Conservation (phyloP, 805 yeast species). For the Henningerozyma blattae region DNA sequence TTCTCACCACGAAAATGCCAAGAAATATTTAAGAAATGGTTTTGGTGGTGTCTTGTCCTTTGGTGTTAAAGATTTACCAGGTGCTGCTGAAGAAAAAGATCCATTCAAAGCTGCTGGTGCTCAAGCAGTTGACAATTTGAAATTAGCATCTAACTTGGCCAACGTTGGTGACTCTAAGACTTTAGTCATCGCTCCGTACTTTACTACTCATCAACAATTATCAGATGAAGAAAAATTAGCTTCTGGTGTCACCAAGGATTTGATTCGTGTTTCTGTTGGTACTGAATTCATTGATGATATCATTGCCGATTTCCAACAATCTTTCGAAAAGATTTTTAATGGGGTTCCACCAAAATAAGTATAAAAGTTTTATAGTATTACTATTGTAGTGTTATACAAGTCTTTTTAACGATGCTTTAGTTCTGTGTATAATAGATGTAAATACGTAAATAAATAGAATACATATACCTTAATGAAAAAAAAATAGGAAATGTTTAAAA, state of each 20-base stretch:
- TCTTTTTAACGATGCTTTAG: not conserved
- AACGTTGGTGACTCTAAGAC: conserved; percentile 97
- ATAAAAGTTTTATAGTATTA: no score
- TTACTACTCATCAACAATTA: conserved; percentile 91
- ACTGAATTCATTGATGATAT: conserved; percentile 87
- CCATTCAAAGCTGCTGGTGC: conserved; percentile 72
- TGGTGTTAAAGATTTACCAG: conserved; percentile 60
- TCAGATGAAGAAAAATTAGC: conserved; percentile 65
- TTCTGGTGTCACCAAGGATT: conserved; percentile 81
- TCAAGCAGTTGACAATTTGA: conserved; percentile 68
- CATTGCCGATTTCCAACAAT: conserved; percentile 77
- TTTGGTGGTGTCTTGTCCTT: conserved; percentile 84
- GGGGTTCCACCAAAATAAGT: conserved; percentile 11
- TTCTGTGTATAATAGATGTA: not conserved
- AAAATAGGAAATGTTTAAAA: no score
- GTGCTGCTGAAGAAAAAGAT: conserved; percentile 35
- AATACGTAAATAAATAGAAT: not conserved
- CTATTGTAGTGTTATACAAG: no score
- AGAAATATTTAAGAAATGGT: conserved; percentile 69
- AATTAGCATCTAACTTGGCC: conserved; percentile 85
- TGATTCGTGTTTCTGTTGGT: conserved; percentile 84
- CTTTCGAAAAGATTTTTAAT: conserved; percentile 53
- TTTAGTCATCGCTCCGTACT: conserved; percentile 89
- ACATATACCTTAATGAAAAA: no score
- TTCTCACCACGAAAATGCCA: conserved; percentile 68